Conservation (phyloP, 2,329 filamentous ascomycete genomes). For the Claviceps cyperi region DNA sequence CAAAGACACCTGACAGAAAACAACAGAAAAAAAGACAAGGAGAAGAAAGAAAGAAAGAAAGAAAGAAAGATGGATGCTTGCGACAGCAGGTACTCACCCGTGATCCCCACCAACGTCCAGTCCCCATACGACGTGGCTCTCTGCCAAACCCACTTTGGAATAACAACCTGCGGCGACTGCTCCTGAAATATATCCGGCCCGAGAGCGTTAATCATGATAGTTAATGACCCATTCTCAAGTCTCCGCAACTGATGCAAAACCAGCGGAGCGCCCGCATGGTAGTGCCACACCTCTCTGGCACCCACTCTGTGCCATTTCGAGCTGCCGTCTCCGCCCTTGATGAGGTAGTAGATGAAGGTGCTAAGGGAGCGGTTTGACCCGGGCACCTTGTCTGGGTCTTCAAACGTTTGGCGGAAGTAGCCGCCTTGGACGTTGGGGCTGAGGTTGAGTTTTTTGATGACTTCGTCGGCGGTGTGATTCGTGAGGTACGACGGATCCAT, state of each 20-base stretch:
- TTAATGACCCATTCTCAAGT: too few relatives aligned
- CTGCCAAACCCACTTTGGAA: conserved; percentile 30
- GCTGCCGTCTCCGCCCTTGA: conserved; percentile 25
- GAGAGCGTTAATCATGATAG: conserved; percentile 25
- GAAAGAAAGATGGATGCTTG: too few relatives aligned
- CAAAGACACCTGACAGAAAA: too few relatives aligned
- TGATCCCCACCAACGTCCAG: conserved; percentile 32
- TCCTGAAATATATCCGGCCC: conserved; percentile 26
- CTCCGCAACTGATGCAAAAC: conserved; percentile 26
- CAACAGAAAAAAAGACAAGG: too few relatives aligned
- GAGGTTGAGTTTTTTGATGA: conserved; percentile 28
- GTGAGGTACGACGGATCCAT: not conserved
- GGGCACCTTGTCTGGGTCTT: conserved; percentile 16
- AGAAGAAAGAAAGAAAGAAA: not conserved
- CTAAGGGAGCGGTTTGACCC: conserved; percentile 25
- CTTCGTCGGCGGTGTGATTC: conserved; percentile 18
- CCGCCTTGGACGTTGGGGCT: conserved; percentile 32
- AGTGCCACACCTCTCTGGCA: conserved; percentile 36
- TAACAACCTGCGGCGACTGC: conserved; percentile 28
- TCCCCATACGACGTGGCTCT: conserved; percentile 19
- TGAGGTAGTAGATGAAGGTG: conserved; percentile 38
- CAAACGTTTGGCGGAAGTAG: conserved; percentile 32
- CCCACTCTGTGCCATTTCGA: conserved; percentile 36
- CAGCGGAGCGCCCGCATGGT: conserved; percentile 37
- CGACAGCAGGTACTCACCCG: conserved; percentile 5